A percentile compares a stretch with the other conserved stretches of the same genome.
phyloP scores from a whole-genome alignment of 2,329 filamentous ascomycete genomes.

The Xylaria arbuscula region DNA sequence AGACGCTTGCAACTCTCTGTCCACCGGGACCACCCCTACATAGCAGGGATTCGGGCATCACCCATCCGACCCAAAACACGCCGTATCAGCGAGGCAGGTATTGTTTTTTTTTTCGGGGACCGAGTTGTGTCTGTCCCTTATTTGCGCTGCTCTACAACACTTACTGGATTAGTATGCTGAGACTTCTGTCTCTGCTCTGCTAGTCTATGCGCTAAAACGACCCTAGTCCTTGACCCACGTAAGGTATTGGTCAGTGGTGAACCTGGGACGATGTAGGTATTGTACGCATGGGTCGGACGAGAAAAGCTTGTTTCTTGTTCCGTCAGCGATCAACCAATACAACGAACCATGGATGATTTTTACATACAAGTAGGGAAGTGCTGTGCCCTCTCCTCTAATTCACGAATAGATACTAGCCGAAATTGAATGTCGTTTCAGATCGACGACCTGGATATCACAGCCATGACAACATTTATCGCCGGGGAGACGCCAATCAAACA shows the following conservation, averaged over 20 bases:
- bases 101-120: neutral
- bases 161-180: too few relatives aligned
- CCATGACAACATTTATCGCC: constrained; percentile 1
- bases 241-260: neutral
- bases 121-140: neutral
- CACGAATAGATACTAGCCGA: neutral
- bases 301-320: neutral
- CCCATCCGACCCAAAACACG: neutral
- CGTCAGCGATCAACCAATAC: neutral
- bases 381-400: neutral
- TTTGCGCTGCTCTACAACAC: neutral
- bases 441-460: neutral
- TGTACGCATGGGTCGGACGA: neutral
- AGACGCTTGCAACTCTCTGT: constrained; percentile 1
- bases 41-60: neutral
- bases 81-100: neutral
- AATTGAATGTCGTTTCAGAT: neutral
- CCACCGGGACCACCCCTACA: neutral
- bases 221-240: constrained; percentile 5
- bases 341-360: neutral
- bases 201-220: neutral
- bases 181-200: neutral
- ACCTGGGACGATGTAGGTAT: neutral
- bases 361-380: neutral
- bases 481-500: neutral